Conservation (phyloP, 371 early-diverging fungal genomes). For the Mortierella sp. region DNA sequence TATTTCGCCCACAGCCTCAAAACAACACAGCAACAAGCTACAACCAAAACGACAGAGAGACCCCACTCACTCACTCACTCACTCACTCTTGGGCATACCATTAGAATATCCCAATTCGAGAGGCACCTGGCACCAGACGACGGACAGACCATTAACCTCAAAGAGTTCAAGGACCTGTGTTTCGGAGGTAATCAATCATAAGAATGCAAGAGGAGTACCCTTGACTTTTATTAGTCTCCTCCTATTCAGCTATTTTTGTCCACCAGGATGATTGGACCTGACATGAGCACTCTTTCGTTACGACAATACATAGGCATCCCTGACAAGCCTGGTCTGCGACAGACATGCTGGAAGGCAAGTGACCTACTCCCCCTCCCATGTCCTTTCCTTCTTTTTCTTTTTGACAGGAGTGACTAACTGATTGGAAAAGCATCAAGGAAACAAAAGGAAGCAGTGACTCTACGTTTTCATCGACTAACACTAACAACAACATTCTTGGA, state of each 20-base stretch:
- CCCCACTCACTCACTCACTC: not conserved
- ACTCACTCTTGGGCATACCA: not conserved
- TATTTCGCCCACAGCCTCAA: not conserved
- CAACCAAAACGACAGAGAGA: not conserved
- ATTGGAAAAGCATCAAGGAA: not conserved
- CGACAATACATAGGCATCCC: slow-evolving; percentile 71
- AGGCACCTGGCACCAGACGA: slow-evolving; percentile 24
- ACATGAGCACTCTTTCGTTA: not conserved
- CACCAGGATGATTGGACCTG: not conserved
- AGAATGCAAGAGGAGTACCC: not conserved
- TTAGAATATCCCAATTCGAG: slow-evolving; percentile 46
- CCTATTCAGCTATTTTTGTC: not conserved
- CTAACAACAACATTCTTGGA: not conserved
- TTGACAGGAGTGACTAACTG: too few species aligned
- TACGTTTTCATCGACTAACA: not conserved
- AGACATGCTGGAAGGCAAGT: slow-evolving; percentile 76
- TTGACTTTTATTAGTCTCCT: not conserved
- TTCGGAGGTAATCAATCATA: slow-evolving; percentile 38
- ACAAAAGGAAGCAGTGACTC: not conserved
- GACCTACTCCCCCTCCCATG: not conserved
- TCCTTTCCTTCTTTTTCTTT: not conserved
- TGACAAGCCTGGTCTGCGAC: slow-evolving; percentile 77
- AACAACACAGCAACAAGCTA: not conserved
- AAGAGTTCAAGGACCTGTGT: slow-evolving; percentile 46
- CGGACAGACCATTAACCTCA: slow-evolving; percentile 16